These are phyloP conservation scores for Nephelium lappaceum DNA, from an alignment of 345 rosid species.

Conservation along the genomic window DNA sequence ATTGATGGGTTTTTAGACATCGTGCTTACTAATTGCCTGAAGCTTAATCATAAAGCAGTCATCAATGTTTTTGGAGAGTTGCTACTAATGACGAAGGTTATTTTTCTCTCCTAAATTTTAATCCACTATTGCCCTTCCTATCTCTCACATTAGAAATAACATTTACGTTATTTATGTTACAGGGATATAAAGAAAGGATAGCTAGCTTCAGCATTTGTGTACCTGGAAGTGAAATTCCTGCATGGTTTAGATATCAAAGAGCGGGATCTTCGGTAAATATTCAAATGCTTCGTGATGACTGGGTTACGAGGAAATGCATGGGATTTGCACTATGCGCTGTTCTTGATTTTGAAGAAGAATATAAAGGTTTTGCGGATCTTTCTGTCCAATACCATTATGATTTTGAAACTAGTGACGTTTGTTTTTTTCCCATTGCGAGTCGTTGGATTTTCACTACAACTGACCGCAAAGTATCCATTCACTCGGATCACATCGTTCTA, in stretches of 20 bases:
- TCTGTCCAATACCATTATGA: neutral
- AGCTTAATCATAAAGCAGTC: neutral
- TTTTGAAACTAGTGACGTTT: neutral
- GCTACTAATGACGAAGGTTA: neutral
- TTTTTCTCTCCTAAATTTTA: too few species aligned
- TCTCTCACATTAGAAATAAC: neutral
- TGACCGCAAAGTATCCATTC: neutral
- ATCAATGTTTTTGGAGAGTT: too few species aligned
- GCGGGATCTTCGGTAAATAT: neutral
- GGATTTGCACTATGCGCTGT: neutral
- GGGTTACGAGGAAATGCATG: neutral
- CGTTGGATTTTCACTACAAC: neutral
- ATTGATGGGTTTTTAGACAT: too few species aligned
- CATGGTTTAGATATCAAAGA: neutral
- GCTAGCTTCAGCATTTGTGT: neutral
- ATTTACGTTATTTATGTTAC: neutral
- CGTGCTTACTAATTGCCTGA: neutral
- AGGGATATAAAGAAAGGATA: neutral
- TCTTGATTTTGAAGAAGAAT: neutral
- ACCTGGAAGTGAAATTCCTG: constrained; percentile 6
- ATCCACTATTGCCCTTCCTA: neutral
- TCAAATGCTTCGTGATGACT: neutral
- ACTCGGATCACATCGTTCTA: neutral
- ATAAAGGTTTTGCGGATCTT: neutral
- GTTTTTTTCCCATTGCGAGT: too few species aligned